Conservation (phyloP, 768 basidiomycete species). For the Boletus subparvulus region DNA sequence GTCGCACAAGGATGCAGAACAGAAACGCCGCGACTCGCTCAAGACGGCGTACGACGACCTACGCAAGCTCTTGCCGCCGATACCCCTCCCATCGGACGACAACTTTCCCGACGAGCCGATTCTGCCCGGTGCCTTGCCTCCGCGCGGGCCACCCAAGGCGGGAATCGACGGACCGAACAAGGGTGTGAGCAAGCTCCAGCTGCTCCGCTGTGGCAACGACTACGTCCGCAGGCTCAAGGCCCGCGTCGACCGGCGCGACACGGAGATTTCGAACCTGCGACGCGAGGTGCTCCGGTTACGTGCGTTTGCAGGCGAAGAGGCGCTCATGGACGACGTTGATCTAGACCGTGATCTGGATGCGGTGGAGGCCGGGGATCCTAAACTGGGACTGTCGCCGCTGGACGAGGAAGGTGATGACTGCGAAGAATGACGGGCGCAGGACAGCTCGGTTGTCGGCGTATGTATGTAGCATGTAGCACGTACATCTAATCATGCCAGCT, state of each 20-base stretch:
- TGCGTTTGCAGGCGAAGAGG: constrained; percentile 27
- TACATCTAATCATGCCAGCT: constrained; percentile 9
- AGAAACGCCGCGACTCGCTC: constrained; percentile 93
- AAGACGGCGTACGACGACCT: constrained; percentile 92
- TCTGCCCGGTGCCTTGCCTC: constrained; percentile 86
- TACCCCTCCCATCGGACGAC: constrained; percentile 77
- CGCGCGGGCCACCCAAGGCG: constrained; percentile 83
- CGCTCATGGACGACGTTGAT: constrained; percentile 25
- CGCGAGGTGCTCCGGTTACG: constrained; percentile 65
- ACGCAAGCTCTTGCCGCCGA: constrained; percentile 80
- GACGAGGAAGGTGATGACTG: constrained; percentile 37
- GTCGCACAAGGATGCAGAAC: constrained; percentile 95
- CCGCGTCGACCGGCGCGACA: constrained; percentile 76
- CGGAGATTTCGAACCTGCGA: constrained; percentile 68
- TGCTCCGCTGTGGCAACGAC: constrained; percentile 89
- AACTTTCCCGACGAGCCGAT: constrained; percentile 69
- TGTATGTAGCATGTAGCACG: constrained; percentile 10
- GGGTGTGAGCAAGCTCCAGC: constrained; percentile 89
- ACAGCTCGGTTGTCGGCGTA: not conserved
- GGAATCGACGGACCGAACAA: constrained; percentile 92
- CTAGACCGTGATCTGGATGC: constrained; percentile 32
- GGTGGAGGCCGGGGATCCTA: constrained; percentile 20
- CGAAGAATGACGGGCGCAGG: constrained; percentile 19
- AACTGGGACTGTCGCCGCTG: constrained; percentile 22
- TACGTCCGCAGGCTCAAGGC: constrained; percentile 76